phyloP scores from a whole-genome alignment of 2,329 filamentous ascomycete genomes.

The Trichoderma breve region DNA sequence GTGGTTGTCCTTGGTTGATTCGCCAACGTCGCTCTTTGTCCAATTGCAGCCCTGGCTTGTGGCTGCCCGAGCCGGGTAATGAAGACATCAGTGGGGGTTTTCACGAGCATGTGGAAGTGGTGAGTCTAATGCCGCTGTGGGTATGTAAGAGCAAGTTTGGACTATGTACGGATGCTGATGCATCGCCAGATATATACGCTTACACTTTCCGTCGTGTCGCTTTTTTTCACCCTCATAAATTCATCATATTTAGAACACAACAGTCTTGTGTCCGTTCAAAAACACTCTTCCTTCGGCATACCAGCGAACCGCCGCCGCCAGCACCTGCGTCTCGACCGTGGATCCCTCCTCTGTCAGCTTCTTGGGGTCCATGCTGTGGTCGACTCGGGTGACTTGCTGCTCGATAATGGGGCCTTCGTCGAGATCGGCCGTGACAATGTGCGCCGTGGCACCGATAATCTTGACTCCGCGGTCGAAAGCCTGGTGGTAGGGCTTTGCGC shows the following conservation, averaged over 20 bases:
- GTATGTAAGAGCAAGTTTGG: background rate
- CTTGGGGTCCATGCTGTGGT: constrained; percentile 73
- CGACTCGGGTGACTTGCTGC: constrained; percentile 74
- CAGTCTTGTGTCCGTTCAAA: constrained; percentile 75
- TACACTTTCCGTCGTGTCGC: background rate
- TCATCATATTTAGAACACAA: constrained; percentile 58
- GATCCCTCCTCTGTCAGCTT: constrained; percentile 76
- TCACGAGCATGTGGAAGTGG: background rate
- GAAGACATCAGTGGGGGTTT: background rate
- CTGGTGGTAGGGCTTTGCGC: constrained; percentile 84
- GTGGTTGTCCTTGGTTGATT: background rate
- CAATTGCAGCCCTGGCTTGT: background rate
- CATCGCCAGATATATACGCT: constrained; percentile 6
- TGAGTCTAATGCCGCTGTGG: background rate
- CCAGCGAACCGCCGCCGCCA: constrained; percentile 81
- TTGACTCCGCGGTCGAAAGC: constrained; percentile 83
- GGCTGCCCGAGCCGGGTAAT: background rate
- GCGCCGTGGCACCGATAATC: constrained; percentile 82
- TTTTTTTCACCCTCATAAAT: background rate
- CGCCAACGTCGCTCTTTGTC: background rate
- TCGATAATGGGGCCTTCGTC: constrained; percentile 88
- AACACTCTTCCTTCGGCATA: constrained; percentile 76
- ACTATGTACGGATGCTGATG: constrained; percentile 5
- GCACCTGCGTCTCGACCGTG: constrained; percentile 79
- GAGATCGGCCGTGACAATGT: constrained; percentile 81